These are phyloP conservation scores for Cyphellophora attinorum DNA, from an alignment of 2,329 filamentous ascomycete species.

Conservation along the genomic window DNA sequence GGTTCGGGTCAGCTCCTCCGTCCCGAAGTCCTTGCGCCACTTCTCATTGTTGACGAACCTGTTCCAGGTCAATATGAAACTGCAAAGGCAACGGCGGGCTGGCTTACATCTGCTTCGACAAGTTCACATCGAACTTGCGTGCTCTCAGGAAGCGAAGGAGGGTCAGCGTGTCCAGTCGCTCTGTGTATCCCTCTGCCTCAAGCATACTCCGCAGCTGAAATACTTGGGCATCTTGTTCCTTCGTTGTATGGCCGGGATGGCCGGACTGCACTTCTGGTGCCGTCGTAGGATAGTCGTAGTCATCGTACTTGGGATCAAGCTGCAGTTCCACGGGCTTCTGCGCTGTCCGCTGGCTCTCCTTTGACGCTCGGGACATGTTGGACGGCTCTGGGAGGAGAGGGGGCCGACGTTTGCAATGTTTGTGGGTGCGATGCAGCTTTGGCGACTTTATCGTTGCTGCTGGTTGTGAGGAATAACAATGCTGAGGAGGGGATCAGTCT, in stretches of 20 bases:
- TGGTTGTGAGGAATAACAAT: too few species aligned
- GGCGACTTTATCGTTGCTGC: not conserved
- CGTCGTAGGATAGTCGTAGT: constrained; percentile 85
- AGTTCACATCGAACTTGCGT: constrained; percentile 83
- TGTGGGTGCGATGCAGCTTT: not conserved
- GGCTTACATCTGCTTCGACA: constrained; percentile 72
- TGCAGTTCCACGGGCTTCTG: constrained; percentile 30
- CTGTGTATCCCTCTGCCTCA: constrained; percentile 70
- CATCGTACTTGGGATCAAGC: constrained; percentile 83
- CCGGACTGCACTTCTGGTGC: constrained; percentile 61
- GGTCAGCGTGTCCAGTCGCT: constrained; percentile 84
- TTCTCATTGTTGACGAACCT: constrained; percentile 88
- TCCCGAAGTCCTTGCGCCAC: constrained; percentile 73
- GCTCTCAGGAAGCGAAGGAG: constrained; percentile 88
- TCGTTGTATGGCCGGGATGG: constrained; percentile 79
- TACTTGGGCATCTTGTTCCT: constrained; percentile 81
- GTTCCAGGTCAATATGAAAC: constrained; percentile 8
- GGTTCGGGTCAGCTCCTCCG: constrained; percentile 67
- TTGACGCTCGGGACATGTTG: constrained; percentile 14
- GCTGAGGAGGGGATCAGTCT: too few species aligned
- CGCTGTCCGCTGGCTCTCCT: constrained; percentile 6
- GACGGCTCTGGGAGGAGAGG: not conserved
- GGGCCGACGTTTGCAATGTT: not conserved
- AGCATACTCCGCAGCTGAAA: constrained; percentile 75
- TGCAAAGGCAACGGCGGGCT: not conserved